Evolutionary conservation across 805 yeast species (phyloP), one percentile per base, ranked within the genome.

Genomic region (Peterozyma xylosa): DNA sequence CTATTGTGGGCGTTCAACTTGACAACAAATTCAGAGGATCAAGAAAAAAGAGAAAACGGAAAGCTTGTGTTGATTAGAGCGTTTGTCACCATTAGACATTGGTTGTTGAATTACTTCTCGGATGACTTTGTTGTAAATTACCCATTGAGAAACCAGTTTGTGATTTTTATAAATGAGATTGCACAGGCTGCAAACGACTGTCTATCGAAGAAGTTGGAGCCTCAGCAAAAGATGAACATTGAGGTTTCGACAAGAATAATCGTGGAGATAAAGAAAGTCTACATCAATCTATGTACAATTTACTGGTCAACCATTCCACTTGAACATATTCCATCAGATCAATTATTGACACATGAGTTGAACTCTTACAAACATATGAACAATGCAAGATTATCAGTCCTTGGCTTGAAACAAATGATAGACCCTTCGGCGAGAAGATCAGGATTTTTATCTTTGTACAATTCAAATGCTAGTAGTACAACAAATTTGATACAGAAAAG

Each of bases 61-160:
- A 74, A 80, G 47, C 67, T 84, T 38, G 81, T 83, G 2, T 67
- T 86, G 11, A 73, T 90, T 33, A 71, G 98, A 53, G 82, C 95
- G 0, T 91, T 90, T 66, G 96, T 87, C 27, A 80, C 85, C 29
- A 53, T 93, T 37, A 76, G 97, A 55, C 96, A 87, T 64, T 91
- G 98, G 96, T 60, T 91, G 15, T 63, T 86, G 47, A 91, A 90
- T 60, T 90, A 86, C 59, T 93, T 88, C 54, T 72, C 79, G 36
- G 91, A 86, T 57, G 98, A 93, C 60, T 93, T 90, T 58, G 66
- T 82, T 21, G 62, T 74, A 13, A 69, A 75, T 39, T 52, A 64
- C 16, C 67, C 71, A 43, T 61, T 83, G 32, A 65, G 89, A 43
- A 50, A 53, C 17, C 52, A 60, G 18, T 71, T 78, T 45, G 59